Percentiles rank a stretch among this genome's conserved stretches.
Evolutionary conservation across 495 filamentous ascomycete species (phyloP).

Genomic region (Aspergillus sclerotioniger): DNA sequence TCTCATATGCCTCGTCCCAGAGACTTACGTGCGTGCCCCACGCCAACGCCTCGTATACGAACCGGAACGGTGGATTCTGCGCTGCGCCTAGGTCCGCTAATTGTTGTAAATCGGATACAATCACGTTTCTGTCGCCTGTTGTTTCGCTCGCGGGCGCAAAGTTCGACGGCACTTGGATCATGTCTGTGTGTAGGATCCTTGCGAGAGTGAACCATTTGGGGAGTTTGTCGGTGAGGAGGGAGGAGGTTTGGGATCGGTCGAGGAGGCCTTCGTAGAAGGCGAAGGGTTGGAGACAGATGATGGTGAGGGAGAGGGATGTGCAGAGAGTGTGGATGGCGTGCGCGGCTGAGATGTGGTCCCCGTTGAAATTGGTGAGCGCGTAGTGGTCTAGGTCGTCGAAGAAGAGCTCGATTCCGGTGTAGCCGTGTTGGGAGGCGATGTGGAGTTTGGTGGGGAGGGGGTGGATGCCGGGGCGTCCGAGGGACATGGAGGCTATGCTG

Average conservation of each 20-base stretch:
- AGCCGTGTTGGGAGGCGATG: slow-evolving; percentile 61
- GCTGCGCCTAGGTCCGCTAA: slow-evolving; percentile 62
- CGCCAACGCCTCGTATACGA: slow-evolving; percentile 74
- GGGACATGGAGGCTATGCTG: slow-evolving; percentile 69
- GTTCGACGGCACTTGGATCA: slow-evolving; percentile 72
- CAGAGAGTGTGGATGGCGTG: slow-evolving; percentile 54
- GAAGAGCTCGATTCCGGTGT: slow-evolving; percentile 74
- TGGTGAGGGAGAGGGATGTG: slow-evolving; percentile 53
- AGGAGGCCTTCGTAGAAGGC: slow-evolving; percentile 74
- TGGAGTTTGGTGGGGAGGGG: slow-evolving; percentile 62
- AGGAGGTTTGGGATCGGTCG: slow-evolving; percentile 58
- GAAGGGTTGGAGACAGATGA: slow-evolving; percentile 77
- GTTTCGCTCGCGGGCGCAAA: slow-evolving; percentile 59
- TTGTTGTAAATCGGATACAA: slow-evolving; percentile 62
- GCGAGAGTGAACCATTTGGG: slow-evolving; percentile 67
- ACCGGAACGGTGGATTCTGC: slow-evolving; percentile 57
- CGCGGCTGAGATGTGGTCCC: slow-evolving; percentile 59
- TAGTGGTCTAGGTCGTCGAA: slow-evolving; percentile 73
- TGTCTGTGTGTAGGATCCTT: slow-evolving; percentile 61
- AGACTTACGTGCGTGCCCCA: slow-evolving; percentile 72
- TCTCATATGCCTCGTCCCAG: slow-evolving; percentile 71
- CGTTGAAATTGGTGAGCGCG: slow-evolving; percentile 52
- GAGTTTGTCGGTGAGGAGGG: slow-evolving; percentile 58
- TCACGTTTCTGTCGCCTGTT: slow-evolving; percentile 54
- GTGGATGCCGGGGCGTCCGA: slow-evolving; percentile 67